Evolutionary conservation across 2,329 filamentous ascomycete genomes (phyloP).

Genomic region (Colletotrichum sidae): DNA sequence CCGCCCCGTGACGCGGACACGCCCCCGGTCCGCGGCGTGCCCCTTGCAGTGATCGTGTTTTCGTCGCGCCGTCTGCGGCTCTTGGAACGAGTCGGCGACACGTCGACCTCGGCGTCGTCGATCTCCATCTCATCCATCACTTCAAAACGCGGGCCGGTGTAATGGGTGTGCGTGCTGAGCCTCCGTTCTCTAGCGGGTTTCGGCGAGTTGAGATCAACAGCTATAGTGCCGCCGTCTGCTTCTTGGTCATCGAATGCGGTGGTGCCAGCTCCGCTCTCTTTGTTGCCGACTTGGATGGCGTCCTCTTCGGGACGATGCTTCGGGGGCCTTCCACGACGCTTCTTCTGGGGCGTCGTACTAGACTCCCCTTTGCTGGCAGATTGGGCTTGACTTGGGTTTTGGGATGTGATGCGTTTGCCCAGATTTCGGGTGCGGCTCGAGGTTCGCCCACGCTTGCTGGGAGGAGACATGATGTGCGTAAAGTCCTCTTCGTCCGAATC

Average conservation of each 20-base stretch:
- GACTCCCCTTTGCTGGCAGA: slow-evolving; percentile 1
- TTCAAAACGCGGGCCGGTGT: slow-evolving; percentile 7
- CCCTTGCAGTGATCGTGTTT: slow-evolving; percentile 20
- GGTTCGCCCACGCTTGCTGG: slow-evolving; percentile 9
- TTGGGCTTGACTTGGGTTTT: background rate
- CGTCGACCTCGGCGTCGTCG: slow-evolving; percentile 16
- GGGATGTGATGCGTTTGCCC: background rate
- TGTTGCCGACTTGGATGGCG: slow-evolving; percentile 8
- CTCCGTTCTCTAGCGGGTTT: slow-evolving; percentile 32
- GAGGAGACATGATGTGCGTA: slow-evolving; percentile 7
- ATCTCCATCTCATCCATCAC: slow-evolving; percentile 17
- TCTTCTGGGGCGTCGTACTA: slow-evolving; percentile 18
- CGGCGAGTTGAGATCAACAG: slow-evolving; percentile 21
- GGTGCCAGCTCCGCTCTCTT: background rate
- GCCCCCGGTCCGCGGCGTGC: slow-evolving; percentile 8
- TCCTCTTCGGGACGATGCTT: slow-evolving; percentile 20
- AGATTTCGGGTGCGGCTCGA: no score
- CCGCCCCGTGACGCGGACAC: slow-evolving; percentile 15
- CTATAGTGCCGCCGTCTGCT: slow-evolving; percentile 14
- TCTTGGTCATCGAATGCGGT: background rate
- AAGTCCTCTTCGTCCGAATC: slow-evolving; percentile 27
- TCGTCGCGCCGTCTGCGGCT: slow-evolving; percentile 4
- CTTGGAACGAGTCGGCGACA: slow-evolving; percentile 20
- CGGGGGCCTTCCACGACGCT: slow-evolving; percentile 33
- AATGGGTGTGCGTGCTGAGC: slow-evolving; percentile 1